Evolutionary conservation across 1,284 basidiomycete species (phyloP).

Genomic region (Mycocalia duriaeana): DNA sequence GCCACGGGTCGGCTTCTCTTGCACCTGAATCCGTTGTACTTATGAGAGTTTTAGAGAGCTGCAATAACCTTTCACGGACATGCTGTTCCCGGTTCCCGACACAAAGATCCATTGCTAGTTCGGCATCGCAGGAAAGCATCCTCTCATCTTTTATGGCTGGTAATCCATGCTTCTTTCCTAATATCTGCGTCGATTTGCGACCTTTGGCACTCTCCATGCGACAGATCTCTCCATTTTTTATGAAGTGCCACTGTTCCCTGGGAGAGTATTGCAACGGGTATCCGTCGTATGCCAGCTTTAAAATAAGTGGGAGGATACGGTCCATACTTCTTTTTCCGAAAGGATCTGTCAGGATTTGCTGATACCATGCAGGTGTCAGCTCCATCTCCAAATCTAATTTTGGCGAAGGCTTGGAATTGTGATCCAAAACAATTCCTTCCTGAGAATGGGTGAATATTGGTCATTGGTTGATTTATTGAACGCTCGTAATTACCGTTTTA

Average conservation of each 20-base stretch:
- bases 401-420: too few species aligned
- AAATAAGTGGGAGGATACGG: slow-evolving; percentile 70
- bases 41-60: slow-evolving; percentile 32
- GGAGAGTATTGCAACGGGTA: slow-evolving; percentile 62
- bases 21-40: slow-evolving; percentile 17
- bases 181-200: slow-evolving; percentile 36
- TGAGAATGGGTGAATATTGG: too few species aligned
- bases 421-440: too few species aligned
- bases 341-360: slow-evolving; percentile 48
- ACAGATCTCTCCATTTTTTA: slow-evolving; percentile 28
- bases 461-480: too few species aligned
- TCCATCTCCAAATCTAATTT: too few species aligned
- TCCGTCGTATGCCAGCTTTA: slow-evolving; percentile 74
- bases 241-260: slow-evolving; percentile 42
- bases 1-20: slow-evolving; percentile 47
- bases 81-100: slow-evolving; percentile 29
- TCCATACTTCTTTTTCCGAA: slow-evolving; percentile 54
- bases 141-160: slow-evolving; percentile 33
- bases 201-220: slow-evolving; percentile 33
- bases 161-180: slow-evolving; percentile 39
- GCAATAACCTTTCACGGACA: slow-evolving; percentile 26
- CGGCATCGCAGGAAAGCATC: slow-evolving; percentile 31
- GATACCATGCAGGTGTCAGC: slow-evolving; percentile 81
- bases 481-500: too few species aligned
- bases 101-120: slow-evolving; percentile 40